These are phyloP conservation scores for Massarina eburnea DNA, from an alignment of 2,329 filamentous ascomycete species.

Conservation along the genomic window DNA sequence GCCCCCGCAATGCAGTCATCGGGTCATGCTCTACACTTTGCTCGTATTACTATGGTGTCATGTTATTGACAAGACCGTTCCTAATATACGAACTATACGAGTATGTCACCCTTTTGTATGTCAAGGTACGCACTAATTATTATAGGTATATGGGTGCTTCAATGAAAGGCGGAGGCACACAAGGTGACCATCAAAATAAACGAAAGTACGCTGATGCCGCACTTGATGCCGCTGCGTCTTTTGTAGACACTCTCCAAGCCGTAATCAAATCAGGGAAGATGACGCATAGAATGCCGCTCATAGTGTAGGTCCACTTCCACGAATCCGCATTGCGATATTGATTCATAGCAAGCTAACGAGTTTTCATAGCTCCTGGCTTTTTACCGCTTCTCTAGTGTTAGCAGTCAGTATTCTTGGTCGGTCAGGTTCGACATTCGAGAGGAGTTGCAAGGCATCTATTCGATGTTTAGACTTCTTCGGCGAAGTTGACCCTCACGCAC, in stretches of 20 bases:
- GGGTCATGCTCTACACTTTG: constrained; percentile 54
- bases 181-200: constrained; percentile 27
- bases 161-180: constrained; percentile 28
- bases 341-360: constrained; percentile 1
- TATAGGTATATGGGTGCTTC: constrained; percentile 28
- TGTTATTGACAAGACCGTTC: constrained; percentile 56
- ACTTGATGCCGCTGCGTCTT: constrained; percentile 28
- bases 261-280: constrained; percentile 21
- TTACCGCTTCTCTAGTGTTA: constrained; percentile 32
- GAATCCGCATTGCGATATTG: background rate
- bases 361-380: constrained; percentile 29
- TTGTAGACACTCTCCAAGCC: constrained; percentile 29
- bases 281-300: constrained; percentile 32
- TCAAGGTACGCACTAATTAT: background rate
- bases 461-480: constrained; percentile 31
- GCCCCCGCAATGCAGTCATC: constrained; percentile 28
- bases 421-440: constrained; percentile 21
- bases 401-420: constrained; percentile 29
- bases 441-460: constrained; percentile 25
- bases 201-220: constrained; percentile 34
- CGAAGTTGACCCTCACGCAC: constrained; percentile 29
- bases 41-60: constrained; percentile 58
- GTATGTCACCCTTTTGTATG: background rate
- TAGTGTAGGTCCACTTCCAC: constrained; percentile 23
- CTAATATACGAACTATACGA: constrained; percentile 54